These are phyloP conservation scores for Apiotrichum akiyoshidainum DNA, from an alignment of 1,284 basidiomycete species.

Conservation along the genomic window DNA sequence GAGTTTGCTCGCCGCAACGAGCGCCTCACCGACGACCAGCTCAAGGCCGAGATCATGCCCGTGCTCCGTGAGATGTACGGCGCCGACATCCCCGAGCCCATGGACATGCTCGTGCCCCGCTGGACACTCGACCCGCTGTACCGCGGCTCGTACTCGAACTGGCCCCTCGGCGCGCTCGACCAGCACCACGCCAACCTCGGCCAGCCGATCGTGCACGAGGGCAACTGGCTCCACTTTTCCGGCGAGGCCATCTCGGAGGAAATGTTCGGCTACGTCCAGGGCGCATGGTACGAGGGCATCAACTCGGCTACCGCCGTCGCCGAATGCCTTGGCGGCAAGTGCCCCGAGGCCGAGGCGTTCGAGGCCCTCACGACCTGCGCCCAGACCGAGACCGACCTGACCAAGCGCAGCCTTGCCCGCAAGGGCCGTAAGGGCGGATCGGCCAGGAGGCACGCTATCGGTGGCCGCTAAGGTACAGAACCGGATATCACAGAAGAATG, in stretches of 20 bases:
- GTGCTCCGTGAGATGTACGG: constrained; percentile 61
- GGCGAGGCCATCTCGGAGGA: constrained; percentile 21
- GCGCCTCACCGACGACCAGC: constrained; percentile 54
- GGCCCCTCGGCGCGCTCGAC: constrained; percentile 53
- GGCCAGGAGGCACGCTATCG: neutral
- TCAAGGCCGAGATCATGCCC: constrained; percentile 58
- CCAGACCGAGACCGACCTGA: constrained; percentile 7
- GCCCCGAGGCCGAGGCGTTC: constrained; percentile 5
- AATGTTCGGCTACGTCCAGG: constrained; percentile 23
- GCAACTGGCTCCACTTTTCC: constrained; percentile 18
- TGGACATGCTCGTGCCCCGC: constrained; percentile 58
- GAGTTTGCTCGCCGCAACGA: constrained; percentile 56
- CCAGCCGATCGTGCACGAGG: constrained; percentile 12
- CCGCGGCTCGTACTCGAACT: constrained; percentile 66
- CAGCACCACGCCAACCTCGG: constrained; percentile 29
- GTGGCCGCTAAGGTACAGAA: neutral
- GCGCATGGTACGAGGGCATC: constrained; percentile 22
- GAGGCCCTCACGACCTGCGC: constrained; percentile 14
- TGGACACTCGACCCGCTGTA: constrained; percentile 62
- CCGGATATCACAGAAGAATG: too few species aligned
- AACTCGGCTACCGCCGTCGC: constrained; percentile 8
- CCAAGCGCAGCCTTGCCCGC: neutral
- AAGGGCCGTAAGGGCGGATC: neutral
- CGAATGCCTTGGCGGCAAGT: constrained; percentile 7
- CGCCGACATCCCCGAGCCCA: constrained; percentile 56